These are phyloP conservation scores for Strigomonas oncopelti DNA, from an alignment of 208 protist genomes.

Conservation along the genomic window DNA sequence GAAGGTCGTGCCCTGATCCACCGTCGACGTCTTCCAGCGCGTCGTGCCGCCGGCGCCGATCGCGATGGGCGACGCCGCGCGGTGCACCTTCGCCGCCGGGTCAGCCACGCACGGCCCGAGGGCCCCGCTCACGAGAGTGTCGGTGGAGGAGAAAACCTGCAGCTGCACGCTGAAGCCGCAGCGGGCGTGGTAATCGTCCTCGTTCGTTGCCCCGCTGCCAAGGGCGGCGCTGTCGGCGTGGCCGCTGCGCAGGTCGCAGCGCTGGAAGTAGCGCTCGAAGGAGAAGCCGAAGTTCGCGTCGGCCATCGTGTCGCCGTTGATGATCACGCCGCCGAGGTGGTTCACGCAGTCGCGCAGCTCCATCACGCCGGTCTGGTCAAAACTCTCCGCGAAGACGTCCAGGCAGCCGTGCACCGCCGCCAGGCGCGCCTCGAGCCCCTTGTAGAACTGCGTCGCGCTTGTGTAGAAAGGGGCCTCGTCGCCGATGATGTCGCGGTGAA, in stretches of 20 bases:
- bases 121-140: constrained; percentile 66
- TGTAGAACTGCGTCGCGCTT: constrained; percentile 87
- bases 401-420: constrained; percentile 88
- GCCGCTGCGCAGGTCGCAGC: constrained; percentile 32
- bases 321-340: constrained; percentile 91
- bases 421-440: constrained; percentile 80
- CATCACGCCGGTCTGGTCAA: constrained; percentile 96
- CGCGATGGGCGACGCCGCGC: constrained; percentile 47
- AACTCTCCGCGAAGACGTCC: constrained; percentile 95
- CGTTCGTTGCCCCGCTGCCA: not conserved
- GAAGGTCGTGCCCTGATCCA: constrained; percentile 59
- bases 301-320: constrained; percentile 94
- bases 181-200: constrained; percentile 12
- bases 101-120: constrained; percentile 69
- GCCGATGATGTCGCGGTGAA: constrained; percentile 95
- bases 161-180: constrained; percentile 70
- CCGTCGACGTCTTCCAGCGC: constrained; percentile 56
- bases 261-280: constrained; percentile 72
- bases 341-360: constrained; percentile 93
- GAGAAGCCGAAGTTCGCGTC: constrained; percentile 80
- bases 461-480: constrained; percentile 73
- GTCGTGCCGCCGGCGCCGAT: constrained; percentile 59
- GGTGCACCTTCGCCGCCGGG: constrained; percentile 29
- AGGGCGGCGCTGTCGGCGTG: not conserved
- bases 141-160: constrained; percentile 66